Conservation (phyloP, 2,329 filamentous ascomycete species). For the Teratosphaeria pseudoeucalypti region DNA sequence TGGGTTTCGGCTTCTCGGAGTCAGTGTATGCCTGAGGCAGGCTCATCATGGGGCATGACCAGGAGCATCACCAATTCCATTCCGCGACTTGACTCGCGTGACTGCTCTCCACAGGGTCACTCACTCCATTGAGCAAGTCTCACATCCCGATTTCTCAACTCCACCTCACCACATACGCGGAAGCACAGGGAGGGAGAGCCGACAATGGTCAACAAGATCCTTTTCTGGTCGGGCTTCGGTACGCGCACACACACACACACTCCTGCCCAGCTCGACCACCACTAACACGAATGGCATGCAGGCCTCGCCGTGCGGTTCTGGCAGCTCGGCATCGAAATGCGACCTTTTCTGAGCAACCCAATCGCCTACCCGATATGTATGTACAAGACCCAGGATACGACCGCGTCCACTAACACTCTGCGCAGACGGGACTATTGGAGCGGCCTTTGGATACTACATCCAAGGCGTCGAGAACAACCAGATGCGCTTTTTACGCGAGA, state of each 20-base stretch:
- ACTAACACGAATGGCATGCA: slow-evolving; percentile 29
- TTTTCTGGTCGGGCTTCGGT: slow-evolving; percentile 92
- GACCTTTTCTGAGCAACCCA: slow-evolving; percentile 75
- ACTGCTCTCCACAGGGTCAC: neutral
- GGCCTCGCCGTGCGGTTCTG: slow-evolving; percentile 86
- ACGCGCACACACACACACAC: slow-evolving; percentile 19
- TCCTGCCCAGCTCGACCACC: neutral
- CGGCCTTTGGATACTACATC: slow-evolving; percentile 94
- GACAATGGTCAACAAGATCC: slow-evolving; percentile 46
- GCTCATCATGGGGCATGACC: neutral
- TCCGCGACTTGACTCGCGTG: neutral
- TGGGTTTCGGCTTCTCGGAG: neutral
- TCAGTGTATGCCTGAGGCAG: neutral
- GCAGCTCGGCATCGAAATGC: slow-evolving; percentile 98
- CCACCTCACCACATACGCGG: neutral
- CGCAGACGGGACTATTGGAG: slow-evolving; percentile 61
- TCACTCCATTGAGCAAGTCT: neutral
- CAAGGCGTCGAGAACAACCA: slow-evolving; percentile 81
- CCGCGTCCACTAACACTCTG: neutral
- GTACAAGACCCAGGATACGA: neutral
- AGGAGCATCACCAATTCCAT: neutral
- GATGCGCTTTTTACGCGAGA: slow-evolving; percentile 62
- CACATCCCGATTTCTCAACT: too few relatives aligned
- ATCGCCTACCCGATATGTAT: slow-evolving; percentile 75
- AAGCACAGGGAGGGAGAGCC: slow-evolving; percentile 8